A percentile compares a stretch with the other conserved stretches of the same genome.
These are phyloP conservation scores for Grosmannia serpens DNA, from an alignment of 2,329 filamentous ascomycete species.

Conservation along the genomic window DNA sequence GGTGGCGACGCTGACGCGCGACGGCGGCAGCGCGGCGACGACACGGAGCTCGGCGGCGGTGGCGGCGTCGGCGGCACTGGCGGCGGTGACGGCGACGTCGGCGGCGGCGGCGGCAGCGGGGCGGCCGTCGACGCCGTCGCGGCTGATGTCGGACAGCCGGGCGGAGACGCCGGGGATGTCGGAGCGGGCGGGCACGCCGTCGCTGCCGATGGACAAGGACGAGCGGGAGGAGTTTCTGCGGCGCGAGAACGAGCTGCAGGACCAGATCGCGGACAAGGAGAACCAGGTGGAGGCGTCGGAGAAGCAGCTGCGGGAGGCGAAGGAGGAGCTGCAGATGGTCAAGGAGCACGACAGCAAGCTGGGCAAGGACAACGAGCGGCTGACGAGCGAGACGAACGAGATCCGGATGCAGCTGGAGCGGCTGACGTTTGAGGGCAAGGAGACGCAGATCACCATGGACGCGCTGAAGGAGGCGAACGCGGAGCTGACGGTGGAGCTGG, in stretches of 20 bases:
- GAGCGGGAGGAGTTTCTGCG: constrained; percentile 92
- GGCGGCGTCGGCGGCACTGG: constrained; percentile 18
- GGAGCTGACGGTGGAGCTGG: constrained; percentile 82
- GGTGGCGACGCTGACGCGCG: constrained; percentile 49
- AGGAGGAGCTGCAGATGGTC: constrained; percentile 73
- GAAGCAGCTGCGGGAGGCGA: constrained; percentile 67
- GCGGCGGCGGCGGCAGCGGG: constrained; percentile 35
- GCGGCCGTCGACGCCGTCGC: constrained; percentile 41
- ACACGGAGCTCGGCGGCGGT: constrained; percentile 42
- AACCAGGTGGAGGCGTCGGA: constrained; percentile 68
- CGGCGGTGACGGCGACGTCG: constrained; percentile 17
- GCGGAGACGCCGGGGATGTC: constrained; percentile 55
- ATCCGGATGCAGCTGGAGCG: constrained; percentile 96
- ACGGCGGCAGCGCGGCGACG: constrained; percentile 24
- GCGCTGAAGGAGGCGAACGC: constrained; percentile 90
- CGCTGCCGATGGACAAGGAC: constrained; percentile 83
- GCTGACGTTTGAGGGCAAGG: constrained; percentile 89
- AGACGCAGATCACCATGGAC: constrained; percentile 96
- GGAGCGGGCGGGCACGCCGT: constrained; percentile 78
- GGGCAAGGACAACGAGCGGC: constrained; percentile 80
- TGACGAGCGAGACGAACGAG: constrained; percentile 79
- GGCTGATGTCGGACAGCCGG: constrained; percentile 43
- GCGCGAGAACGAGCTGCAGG: constrained; percentile 92
- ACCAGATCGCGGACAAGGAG: constrained; percentile 90
- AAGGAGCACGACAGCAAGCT: constrained; percentile 78